Evolutionary conservation across 306 rosid genomes (phyloP).

Genomic region (Arachis stenosperma): DNA sequence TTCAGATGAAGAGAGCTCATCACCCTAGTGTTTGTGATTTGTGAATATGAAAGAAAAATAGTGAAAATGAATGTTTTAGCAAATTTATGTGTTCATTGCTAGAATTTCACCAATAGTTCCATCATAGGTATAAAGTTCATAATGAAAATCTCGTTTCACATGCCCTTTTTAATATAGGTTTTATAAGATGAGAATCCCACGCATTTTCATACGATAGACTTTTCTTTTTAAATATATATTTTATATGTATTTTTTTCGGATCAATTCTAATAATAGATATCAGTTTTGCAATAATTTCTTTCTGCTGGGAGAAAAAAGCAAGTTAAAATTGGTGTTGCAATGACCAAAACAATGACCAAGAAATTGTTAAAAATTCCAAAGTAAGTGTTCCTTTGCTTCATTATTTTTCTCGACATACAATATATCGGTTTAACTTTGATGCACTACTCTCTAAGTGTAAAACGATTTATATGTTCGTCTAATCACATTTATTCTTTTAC

Average conservation of each 20-base stretch:
- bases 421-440: too few relatives aligned
- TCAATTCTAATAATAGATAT: conserved; percentile 47
- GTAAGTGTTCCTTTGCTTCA: conserved; percentile 41
- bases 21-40: conserved; percentile 52
- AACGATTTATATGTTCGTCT: too few relatives aligned
- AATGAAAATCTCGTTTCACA: conserved; percentile 1
- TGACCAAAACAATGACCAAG: neutral
- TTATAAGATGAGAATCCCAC: conserved; percentile 53
- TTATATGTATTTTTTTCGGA: conserved; percentile 29
- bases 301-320: neutral
- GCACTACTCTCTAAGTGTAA: too few relatives aligned
- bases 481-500: too few relatives aligned
- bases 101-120: conserved; percentile 36
- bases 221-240: conserved; percentile 40
- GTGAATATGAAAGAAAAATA: conserved; percentile 49
- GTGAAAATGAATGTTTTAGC: conserved; percentile 32
- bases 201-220: conserved; percentile 48
- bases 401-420: neutral
- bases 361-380: neutral
- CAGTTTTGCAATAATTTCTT: conserved; percentile 41
- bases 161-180: neutral
- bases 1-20: conserved; percentile 91
- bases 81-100: conserved; percentile 30
- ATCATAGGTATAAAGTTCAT: conserved; percentile 31
- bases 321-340: neutral